Evolutionary conservation across 257 asterid genomes (phyloP), one percentile per base, ranked within the genome.

Genomic region (Salvia miltiorrhiza): DNA sequence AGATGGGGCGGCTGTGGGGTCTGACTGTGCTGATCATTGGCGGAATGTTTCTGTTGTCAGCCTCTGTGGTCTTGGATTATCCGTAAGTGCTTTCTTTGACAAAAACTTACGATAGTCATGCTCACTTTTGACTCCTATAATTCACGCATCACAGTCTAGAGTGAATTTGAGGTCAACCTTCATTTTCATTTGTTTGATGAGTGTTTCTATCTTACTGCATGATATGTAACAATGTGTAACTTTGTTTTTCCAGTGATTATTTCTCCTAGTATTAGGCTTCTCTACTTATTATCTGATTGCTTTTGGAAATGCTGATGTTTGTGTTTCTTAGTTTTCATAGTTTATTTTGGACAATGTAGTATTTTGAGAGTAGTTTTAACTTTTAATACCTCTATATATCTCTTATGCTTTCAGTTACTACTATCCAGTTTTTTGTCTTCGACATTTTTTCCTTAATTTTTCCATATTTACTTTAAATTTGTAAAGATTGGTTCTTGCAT

Each of bases 21-120:
- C 80, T 39, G 81, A 70, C 55, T 78, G 88, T 48, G 82, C 92
- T 4, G 96, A 92, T 67, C 96, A 92, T 78, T 92, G 98, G 98
- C 80, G 65, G 70, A 85, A 79, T 81, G 91, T 90, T 73, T 71
- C 84, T 24, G 90, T 88, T 41, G 87, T 92, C 65, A 92, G 96
- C 81, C 84, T 92, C 9, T 78, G 89, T 52, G 90, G 90, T 41
- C 91, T 90, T 58, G 98, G 98, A 75, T 81, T 92, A 58, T 78
- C 93, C 0, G 95, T 87, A 78, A 87, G 94, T 58, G 20, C 45
- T 68, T 64, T 67, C 33, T 69, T 50, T 56, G 47, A 23, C 55
- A 19, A 7, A 69, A 6, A 7, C 17, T 73, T 60, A 55, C 17
- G 26, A 26, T 63, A 30, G 54, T 26, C 55, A 45, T 62, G 26